Conservation (phyloP, 2,329 filamentous ascomycete species). For the Lasiodiplodia sp. region DNA sequence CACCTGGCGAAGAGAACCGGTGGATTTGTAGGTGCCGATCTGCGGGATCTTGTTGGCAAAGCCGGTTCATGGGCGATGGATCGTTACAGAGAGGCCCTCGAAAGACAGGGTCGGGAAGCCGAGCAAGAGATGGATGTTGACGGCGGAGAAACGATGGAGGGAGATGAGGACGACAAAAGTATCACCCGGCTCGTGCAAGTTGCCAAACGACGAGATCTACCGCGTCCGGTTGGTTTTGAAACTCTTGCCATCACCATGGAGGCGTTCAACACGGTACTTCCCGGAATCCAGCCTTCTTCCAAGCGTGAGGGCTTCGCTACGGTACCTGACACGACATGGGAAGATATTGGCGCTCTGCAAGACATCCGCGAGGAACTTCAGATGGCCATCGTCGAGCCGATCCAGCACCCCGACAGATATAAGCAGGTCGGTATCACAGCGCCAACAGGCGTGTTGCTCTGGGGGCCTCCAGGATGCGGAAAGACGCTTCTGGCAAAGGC, state of each 20-base stretch:
- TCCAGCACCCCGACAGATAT: slow-evolving; percentile 81
- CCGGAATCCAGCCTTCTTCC: slow-evolving; percentile 78
- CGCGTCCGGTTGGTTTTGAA: slow-evolving; percentile 62
- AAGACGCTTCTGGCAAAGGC: slow-evolving; percentile 97
- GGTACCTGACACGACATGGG: slow-evolving; percentile 92
- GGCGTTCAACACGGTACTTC: slow-evolving; percentile 77
- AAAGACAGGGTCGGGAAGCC: slow-evolving; percentile 45
- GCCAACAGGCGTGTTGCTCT: slow-evolving; percentile 88
- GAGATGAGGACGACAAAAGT: slow-evolving; percentile 38
- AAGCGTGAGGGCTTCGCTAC: slow-evolving; percentile 95
- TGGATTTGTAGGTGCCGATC: slow-evolving; percentile 90
- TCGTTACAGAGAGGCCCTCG: slow-evolving; percentile 62
- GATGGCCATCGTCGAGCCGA: slow-evolving; percentile 87
- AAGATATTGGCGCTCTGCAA: slow-evolving; percentile 84
- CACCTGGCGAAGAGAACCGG: slow-evolving; percentile 83
- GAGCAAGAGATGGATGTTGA: slow-evolving; percentile 62
- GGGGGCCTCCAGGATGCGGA: slow-evolving; percentile 95
- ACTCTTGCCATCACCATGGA: slow-evolving; percentile 66
- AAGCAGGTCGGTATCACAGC: slow-evolving; percentile 78
- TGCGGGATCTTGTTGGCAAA: slow-evolving; percentile 74
- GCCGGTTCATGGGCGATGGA: slow-evolving; percentile 71
- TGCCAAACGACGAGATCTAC: slow-evolving; percentile 55
- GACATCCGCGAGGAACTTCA: slow-evolving; percentile 82
- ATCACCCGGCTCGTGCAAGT: slow-evolving; percentile 60
- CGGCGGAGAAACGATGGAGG: slow-evolving; percentile 21